Percentiles rank a stretch among this genome's conserved stretches.
These are phyloP conservation scores for Coemansia sp. DNA, from an alignment of 192 early-diverging fungal genomes.

Conservation along the genomic window DNA sequence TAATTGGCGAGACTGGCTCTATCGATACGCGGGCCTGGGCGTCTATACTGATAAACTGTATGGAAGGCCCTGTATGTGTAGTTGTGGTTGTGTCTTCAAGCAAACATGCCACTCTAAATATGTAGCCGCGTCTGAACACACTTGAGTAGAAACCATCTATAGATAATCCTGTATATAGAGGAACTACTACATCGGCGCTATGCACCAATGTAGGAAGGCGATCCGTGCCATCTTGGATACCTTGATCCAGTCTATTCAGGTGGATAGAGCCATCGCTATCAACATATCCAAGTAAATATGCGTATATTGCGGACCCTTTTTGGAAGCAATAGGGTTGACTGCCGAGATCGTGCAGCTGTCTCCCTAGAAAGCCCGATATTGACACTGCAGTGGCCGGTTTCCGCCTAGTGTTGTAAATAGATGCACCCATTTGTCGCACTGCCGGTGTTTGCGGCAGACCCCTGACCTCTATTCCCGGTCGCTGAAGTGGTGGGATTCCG, in stretches of 20 bases:
- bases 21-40: slow-evolving; percentile 15
- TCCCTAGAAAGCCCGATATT: slow-evolving; percentile 34
- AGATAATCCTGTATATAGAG: slow-evolving; percentile 28
- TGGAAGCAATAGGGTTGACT: not conserved
- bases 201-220: slow-evolving; percentile 34
- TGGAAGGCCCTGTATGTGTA: not conserved
- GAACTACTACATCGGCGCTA: slow-evolving; percentile 27
- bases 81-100: not conserved
- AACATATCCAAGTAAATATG: slow-evolving; percentile 40
- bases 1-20: slow-evolving; percentile 11
- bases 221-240: slow-evolving; percentile 11
- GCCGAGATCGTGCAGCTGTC: slow-evolving; percentile 25
- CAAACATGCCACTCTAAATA: slow-evolving; percentile 25
- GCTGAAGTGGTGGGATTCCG: not conserved
- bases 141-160: slow-evolving; percentile 20
- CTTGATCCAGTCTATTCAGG: slow-evolving; percentile 44
- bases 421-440: not conserved
- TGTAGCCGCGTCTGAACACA: slow-evolving; percentile 16
- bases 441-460: not conserved
- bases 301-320: slow-evolving; percentile 11
- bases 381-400: slow-evolving; percentile 4
- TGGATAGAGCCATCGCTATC: slow-evolving; percentile 35
- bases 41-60: slow-evolving; percentile 27
- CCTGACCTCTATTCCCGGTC: slow-evolving; percentile 4
- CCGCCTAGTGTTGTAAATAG: slow-evolving; percentile 5